Percentiles rank a stretch among this genome's conserved stretches.
Evolutionary conservation across 2,329 filamentous ascomycete genomes (phyloP).

Genomic region (Clonostachys solani): DNA sequence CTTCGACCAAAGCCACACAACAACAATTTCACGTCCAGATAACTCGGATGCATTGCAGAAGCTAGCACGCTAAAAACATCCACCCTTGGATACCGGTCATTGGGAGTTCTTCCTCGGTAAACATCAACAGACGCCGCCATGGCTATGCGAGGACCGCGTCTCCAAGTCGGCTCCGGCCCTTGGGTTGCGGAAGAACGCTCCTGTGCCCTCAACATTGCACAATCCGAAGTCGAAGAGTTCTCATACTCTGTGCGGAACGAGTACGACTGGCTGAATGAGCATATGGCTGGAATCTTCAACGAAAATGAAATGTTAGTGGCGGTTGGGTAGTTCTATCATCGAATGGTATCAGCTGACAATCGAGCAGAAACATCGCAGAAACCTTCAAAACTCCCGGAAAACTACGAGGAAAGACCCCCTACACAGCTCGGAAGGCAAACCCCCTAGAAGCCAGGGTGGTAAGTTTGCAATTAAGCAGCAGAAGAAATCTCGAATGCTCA

Average conservation of each 20-base stretch:
- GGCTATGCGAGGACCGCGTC: constrained; percentile 51
- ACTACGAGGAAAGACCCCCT: constrained; percentile 75
- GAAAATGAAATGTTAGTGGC: constrained; percentile 71
- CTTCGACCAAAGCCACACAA: neutral
- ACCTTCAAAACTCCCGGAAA: constrained; percentile 94
- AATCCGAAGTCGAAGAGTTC: constrained; percentile 88
- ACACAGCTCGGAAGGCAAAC: constrained; percentile 61
- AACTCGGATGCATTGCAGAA: neutral
- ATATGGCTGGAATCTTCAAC: constrained; percentile 92
- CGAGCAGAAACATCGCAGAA: constrained; percentile 76
- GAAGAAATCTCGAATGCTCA: constrained; percentile 14
- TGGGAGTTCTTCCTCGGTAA: constrained; percentile 5
- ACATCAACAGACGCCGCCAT: constrained; percentile 16
- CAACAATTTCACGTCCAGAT: neutral
- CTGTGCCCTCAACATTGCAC: constrained; percentile 69
- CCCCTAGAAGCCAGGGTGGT: constrained; percentile 59
- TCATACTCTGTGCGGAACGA: constrained; percentile 89
- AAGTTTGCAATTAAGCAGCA: constrained; percentile 23
- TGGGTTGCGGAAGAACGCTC: constrained; percentile 86
- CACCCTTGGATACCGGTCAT: neutral
- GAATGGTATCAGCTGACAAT: constrained; percentile 16
- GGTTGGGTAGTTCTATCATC: neutral
- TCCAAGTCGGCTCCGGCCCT: constrained; percentile 72
- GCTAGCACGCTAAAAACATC: neutral
- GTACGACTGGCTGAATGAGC: constrained; percentile 96